These are phyloP conservation scores for Amphicarpaea edgeworthii DNA, from an alignment of 306 rosid species.

Conservation along the genomic window DNA sequence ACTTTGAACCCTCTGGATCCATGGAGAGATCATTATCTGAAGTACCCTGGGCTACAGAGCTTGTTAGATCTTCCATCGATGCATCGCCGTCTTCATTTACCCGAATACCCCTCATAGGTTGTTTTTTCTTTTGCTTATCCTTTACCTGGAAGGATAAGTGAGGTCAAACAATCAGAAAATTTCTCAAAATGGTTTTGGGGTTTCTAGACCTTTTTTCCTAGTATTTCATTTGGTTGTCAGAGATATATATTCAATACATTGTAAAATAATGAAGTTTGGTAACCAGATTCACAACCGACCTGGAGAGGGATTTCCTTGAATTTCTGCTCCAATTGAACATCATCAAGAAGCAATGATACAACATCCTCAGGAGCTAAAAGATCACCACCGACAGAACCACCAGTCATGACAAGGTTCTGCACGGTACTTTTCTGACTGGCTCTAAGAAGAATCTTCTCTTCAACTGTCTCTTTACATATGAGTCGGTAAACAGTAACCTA, in stretches of 20 bases:
- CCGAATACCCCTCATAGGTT: slow-evolving; percentile 70
- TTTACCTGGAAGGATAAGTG: slow-evolving; percentile 61
- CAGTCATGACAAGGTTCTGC: slow-evolving; percentile 98
- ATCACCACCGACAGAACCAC: slow-evolving; percentile 98
- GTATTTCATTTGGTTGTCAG: slow-evolving; percentile 3
- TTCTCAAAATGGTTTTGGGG: slow-evolving; percentile 24
- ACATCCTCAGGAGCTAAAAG: slow-evolving; percentile 98
- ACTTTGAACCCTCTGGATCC: slow-evolving; percentile 71
- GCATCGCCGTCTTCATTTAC: slow-evolving; percentile 95
- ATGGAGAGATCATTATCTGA: slow-evolving; percentile 60
- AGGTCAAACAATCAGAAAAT: slow-evolving; percentile 33
- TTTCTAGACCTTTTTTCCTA: slow-evolving; percentile 25
- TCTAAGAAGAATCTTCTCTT: slow-evolving; percentile 97
- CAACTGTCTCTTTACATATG: slow-evolving; percentile 97
- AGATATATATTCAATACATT: slow-evolving; percentile 39
- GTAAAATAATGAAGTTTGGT: slow-evolving; percentile 25
- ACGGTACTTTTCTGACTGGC: slow-evolving; percentile 98
- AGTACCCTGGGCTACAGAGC: slow-evolving; percentile 57
- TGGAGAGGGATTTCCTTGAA: slow-evolving; percentile 77
- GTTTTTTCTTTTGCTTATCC: slow-evolving; percentile 89
- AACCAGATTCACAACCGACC: slow-evolving; percentile 62
- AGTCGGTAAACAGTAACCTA: slow-evolving; percentile 98
- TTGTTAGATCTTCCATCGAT: slow-evolving; percentile 78
- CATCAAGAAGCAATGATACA: slow-evolving; percentile 93
- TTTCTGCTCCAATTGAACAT: slow-evolving; percentile 95